Evolutionary conservation across 106 monocot species (phyloP), one percentile per base, ranked within the genome.

Genomic region (Dactylorhiza incarnata): DNA sequence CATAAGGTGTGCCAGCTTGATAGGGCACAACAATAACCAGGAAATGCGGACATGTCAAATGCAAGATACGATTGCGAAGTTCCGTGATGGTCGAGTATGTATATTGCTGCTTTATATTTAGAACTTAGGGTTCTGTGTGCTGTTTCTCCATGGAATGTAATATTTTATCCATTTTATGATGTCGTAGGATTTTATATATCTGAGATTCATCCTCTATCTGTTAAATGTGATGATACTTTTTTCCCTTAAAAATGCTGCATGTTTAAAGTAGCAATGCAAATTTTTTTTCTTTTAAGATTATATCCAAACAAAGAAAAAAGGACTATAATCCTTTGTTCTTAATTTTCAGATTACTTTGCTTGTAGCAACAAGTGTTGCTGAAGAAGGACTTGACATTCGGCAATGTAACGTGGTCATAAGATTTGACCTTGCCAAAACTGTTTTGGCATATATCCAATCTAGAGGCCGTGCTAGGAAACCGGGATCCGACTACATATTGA

Each of bases 351-450:
- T 97, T 76, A 91, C 89, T 46, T 72, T 94, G 69, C 81, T 97
- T 72, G 97, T 97, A 65, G 97, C 97, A 26, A 97, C 97, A 15
- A 97, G 97, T 89, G 97, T 97, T 79, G 97, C 97, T 75, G 97
- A 97, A 84, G 97, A 97, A 87, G 97, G 97, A 44, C 97, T 97
- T 85, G 94, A 97, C 84, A 97, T 97, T 63, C 83, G 97, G 51
- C 97, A 97, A 54, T 97, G 97, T 84, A 97, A 97, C 87, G 97
- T 94, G 69, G 97, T 97, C 54, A 97, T 97, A 63, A 91, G 97
- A 49, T 99, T 99, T 86, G 97, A 99, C 82, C 86, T 99, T 75
- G 97, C 97, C 14, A 99, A 99, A 88, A 99, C 97, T 77, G 94
- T 99, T 62, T 86, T 99, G 80, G 97, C 97, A 46, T 99, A 99